Percentiles rank a stretch among this genome's conserved stretches.
Conservation (phyloP, 1,139 yeast species). For the Pichia sp. region DNA sequence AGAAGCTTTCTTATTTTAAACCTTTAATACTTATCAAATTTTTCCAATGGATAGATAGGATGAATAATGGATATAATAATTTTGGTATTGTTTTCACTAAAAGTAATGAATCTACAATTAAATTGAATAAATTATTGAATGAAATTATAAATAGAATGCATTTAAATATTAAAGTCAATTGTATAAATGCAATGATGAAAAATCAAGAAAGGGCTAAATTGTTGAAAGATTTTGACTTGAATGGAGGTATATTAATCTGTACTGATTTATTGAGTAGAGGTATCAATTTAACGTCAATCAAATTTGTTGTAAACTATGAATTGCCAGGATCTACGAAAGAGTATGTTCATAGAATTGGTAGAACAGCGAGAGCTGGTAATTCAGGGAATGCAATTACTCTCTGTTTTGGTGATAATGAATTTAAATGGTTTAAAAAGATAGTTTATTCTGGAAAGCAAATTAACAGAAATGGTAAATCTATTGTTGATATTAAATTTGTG, state of each 20-base stretch:
- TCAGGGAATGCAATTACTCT: constrained; percentile 67
- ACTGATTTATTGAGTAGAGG: constrained; percentile 96
- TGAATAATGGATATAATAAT: constrained; percentile 19
- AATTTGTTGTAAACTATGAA: constrained; percentile 82
- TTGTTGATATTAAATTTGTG: constrained; percentile 22
- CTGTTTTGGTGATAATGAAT: constrained; percentile 69
- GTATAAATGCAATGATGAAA: constrained; percentile 31
- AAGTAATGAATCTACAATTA: constrained; percentile 79
- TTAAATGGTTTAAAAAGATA: constrained; percentile 52
- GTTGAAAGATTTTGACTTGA: constrained; percentile 47
- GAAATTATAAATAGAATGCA: constrained; percentile 1
- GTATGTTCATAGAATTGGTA: constrained; percentile 90
- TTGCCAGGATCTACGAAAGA: constrained; percentile 84
- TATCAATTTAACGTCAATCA: constrained; percentile 66
- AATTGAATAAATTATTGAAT: constrained; percentile 57
- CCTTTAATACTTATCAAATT: constrained; percentile 65
- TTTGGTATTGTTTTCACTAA: constrained; percentile 65
- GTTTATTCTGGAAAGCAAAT: constrained; percentile 36
- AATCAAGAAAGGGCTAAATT: constrained; percentile 21
- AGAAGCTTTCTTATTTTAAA: constrained; percentile 54
- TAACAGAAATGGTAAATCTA: constrained; percentile 26
- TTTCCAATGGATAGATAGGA: constrained; percentile 28
- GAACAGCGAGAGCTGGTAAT: constrained; percentile 91
- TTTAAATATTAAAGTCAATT: constrained; percentile 22
- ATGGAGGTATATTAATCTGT: constrained; percentile 54